Base-by-base conservation (phyloP, 2,329 filamentous ascomycete species). In the Blastomyces gilchristii region DNA sequence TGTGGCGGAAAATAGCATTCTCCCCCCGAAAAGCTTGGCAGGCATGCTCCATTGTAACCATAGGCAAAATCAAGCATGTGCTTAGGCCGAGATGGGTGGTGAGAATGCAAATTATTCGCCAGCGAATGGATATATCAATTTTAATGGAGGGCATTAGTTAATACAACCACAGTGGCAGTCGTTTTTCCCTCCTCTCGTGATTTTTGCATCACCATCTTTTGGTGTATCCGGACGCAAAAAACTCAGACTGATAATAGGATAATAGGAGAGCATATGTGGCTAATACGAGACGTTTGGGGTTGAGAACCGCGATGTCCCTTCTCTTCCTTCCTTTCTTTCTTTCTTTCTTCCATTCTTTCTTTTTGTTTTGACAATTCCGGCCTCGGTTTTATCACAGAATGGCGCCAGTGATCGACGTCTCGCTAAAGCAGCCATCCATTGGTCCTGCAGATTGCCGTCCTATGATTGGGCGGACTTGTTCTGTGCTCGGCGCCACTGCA, bases 21-120 rank as follows among this genome's bases (percentile, higher is more conserved):
- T 25, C 39, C 8, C 11, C 41, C 28, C 5, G 14, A 18, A 49
- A 59, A 37, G 18, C 59, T 61, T 61, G 59, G 59, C 59, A 54
- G 59, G 59, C 18, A 61, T 34, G 45, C 47, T 50, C 34, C 47
- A 31, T 54, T 61, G 59, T 61, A 61, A 61, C 59, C 49, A 47
- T 61, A 49, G 31, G n/a, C 12, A 50, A 4, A 47, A 25, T 12
- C n/a, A 11, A 11, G 11, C 47, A 50, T 50, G 47, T 50, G 47
- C 47, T 50, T 28, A 50, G 5, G 8, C 47, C n/a, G 22, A 50
- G 47, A 6, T 25, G 22, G 47, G n/a, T 25, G 47, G 47, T 25
- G n/a, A 14, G 11, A 28, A 50, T 6, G 47, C 22, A 28, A 50
- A 25, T 50, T 25, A 8, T 49, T 47, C 18, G n/a, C n/a, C 18